A percentile compares a stretch with the other conserved stretches of the same genome.
These are phyloP conservation scores for Themeda triandra DNA, from an alignment of 176 grass and related monocot genomes.

Conservation along the genomic window DNA sequence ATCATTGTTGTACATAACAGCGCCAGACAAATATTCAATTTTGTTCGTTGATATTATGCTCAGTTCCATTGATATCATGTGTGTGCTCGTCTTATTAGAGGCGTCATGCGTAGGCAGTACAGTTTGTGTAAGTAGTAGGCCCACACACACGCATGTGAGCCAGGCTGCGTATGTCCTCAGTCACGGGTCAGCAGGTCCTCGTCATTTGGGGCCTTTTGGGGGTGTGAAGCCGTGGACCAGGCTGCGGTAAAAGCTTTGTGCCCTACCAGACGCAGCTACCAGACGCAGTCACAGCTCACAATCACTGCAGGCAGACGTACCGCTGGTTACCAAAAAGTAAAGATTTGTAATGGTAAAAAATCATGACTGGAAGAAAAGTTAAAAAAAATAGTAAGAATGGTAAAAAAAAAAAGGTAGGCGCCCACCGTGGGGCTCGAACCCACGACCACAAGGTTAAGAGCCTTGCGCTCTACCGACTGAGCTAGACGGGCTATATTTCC, in stretches of 20 bases:
- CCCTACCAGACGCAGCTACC: not conserved
- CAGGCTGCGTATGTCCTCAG: not conserved
- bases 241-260: not conserved
- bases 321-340: not conserved
- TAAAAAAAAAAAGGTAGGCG: not conserved
- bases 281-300: no score
- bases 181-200: not conserved
- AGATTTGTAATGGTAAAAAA: no score
- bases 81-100: not conserved
- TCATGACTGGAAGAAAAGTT: no score
- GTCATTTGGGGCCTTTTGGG: no score
- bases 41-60: not conserved
- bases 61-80: not conserved
- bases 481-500: no score
- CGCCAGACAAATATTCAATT: constrained; percentile 20
- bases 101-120: not conserved
- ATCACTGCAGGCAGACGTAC: no score
- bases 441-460: constrained; percentile 57
- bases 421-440: constrained; percentile 75
- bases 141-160: no score
- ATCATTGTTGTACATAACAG: constrained; percentile 59
- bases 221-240: not conserved
- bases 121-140: not conserved
- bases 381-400: no score
- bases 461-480: constrained; percentile 30